Conservation (phyloP, 2,329 filamentous ascomycete species). For the Pseudocercospora macadamiae region DNA sequence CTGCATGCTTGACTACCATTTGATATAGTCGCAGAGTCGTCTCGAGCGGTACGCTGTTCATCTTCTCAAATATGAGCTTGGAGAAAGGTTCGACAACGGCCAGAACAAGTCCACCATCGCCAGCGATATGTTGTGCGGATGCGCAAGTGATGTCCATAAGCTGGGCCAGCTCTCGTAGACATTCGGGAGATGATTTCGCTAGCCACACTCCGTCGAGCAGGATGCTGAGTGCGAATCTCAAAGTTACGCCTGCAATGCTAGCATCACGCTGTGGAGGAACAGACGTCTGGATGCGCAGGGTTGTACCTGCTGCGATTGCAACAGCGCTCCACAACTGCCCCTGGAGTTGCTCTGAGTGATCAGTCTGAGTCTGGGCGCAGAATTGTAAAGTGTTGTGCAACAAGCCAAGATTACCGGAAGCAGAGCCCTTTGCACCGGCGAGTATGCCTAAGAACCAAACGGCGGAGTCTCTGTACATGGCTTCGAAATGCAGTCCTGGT, state of each 20-base stretch:
- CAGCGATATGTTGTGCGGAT: slow-evolving; percentile 64
- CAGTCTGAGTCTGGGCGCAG: neutral
- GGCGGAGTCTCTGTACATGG: slow-evolving; percentile 16
- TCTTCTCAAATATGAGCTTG: slow-evolving; percentile 22
- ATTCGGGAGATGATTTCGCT: slow-evolving; percentile 2
- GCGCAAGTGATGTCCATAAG: slow-evolving; percentile 42
- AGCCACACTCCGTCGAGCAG: slow-evolving; percentile 62
- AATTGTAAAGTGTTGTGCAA: slow-evolving; percentile 23
- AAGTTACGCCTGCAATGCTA: slow-evolving; percentile 40
- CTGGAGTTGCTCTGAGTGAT: neutral
- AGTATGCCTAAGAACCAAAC: slow-evolving; percentile 26
- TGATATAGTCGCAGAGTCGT: slow-evolving; percentile 21
- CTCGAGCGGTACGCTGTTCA: slow-evolving; percentile 11
- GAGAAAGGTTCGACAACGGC: slow-evolving; percentile 63
- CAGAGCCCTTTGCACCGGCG: slow-evolving; percentile 20
- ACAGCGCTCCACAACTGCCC: slow-evolving; percentile 23
- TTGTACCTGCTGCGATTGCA: slow-evolving; percentile 15
- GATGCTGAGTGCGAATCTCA: slow-evolving; percentile 69
- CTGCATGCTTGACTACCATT: slow-evolving; percentile 29
- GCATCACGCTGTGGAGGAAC: slow-evolving; percentile 18
- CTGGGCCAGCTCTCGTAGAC: slow-evolving; percentile 28
- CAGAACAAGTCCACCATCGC: slow-evolving; percentile 68
- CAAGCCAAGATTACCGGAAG: slow-evolving; percentile 21
- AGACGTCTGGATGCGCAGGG: slow-evolving; percentile 12
- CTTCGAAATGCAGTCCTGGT: slow-evolving; percentile 7